These are phyloP conservation scores for Capsella rubella DNA, from an alignment of 441 rosid genomes.

Conservation along the genomic window DNA sequence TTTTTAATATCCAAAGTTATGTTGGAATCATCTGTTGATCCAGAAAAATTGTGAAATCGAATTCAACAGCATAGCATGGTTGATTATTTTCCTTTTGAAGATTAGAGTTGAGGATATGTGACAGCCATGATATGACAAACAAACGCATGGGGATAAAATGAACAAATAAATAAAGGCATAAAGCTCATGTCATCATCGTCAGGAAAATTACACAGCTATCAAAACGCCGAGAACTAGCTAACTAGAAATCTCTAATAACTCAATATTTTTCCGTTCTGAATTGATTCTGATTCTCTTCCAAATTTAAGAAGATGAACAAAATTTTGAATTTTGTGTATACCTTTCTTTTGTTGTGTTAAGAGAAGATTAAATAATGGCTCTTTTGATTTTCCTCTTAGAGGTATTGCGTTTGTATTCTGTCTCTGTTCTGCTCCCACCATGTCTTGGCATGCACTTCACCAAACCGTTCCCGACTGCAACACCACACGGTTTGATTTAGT, in stretches of 20 bases:
- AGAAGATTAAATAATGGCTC: constrained; percentile 32
- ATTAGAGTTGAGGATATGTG: no score
- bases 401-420: constrained; percentile 96
- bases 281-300: constrained; percentile 9
- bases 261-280: constrained; percentile 14
- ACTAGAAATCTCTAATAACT: constrained; percentile 36
- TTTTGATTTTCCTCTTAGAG: constrained; percentile 50
- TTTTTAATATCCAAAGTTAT: no score
- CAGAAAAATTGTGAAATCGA: no score
- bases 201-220: constrained; percentile 33
- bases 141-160: constrained; percentile 25
- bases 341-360: constrained; percentile 31
- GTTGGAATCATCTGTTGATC: no score
- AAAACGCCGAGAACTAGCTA: constrained; percentile 39
- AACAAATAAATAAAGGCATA: constrained; percentile 32
- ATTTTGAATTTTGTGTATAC: constrained; percentile 31
- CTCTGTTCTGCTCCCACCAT: constrained; percentile 99
- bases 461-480: constrained; percentile 84
- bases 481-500: constrained; percentile 3
- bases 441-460: constrained; percentile 93
- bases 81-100: no score
- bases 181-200: constrained; percentile 36
- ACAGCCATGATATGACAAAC: not conserved
- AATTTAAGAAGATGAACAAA: constrained; percentile 29
- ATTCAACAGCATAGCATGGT: no score